These are phyloP conservation scores for Datura wrightii DNA, from an alignment of 257 asterid species.

Conservation along the genomic window DNA sequence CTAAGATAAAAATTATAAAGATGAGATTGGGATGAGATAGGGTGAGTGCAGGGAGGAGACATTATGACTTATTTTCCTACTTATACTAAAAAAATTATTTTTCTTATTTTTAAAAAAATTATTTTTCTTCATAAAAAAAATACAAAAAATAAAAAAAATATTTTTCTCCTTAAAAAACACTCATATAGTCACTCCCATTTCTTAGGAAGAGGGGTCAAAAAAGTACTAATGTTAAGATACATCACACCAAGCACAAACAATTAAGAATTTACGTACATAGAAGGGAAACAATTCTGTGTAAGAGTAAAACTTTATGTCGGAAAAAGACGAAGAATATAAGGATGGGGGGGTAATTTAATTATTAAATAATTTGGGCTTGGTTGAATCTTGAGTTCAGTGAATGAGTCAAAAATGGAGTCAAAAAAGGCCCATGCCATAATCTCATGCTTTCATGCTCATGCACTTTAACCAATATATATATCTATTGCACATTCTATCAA, in stretches of 20 bases:
- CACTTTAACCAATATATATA: constrained; percentile 21
- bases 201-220: not conserved
- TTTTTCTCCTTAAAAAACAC: too few relatives aligned
- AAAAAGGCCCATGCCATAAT: constrained; percentile 43
- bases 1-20: too few relatives aligned
- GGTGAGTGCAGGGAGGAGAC: too few relatives aligned
- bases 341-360: constrained; percentile 39
- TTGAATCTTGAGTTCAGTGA: constrained; percentile 49
- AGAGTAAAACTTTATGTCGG: constrained; percentile 43
- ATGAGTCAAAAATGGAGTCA: constrained; percentile 42
- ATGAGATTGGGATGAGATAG: too few relatives aligned
- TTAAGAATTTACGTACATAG: not conserved
- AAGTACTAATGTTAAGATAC: not conserved
- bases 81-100: too few relatives aligned
- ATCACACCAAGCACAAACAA: not conserved
- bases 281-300: constrained; percentile 1
- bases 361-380: not conserved
- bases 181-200: constrained; percentile 1
- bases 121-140: too few relatives aligned
- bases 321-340: constrained; percentile 37
- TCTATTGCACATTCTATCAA: constrained; percentile 27
- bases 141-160: too few relatives aligned
- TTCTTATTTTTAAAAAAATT: too few relatives aligned
- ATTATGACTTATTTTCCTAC: too few relatives aligned
- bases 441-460: constrained; percentile 30